Percentiles rank a stretch among this genome's conserved stretches.
phyloP scores from a whole-genome alignment of 2,329 filamentous ascomycete species.

The Fusarium sp. region DNA sequence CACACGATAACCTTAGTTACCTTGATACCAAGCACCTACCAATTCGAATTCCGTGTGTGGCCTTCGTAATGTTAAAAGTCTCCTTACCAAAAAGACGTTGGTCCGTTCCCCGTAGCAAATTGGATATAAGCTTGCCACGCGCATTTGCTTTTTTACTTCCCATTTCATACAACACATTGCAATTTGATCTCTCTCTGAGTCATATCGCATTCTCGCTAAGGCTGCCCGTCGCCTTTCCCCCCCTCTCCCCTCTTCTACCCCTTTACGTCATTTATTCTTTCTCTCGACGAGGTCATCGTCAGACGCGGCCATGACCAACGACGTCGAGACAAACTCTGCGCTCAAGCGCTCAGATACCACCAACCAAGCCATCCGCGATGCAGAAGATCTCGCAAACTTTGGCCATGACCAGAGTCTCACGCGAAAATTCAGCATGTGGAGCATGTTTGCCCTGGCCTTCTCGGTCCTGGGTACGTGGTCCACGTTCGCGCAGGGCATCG shows the following conservation, averaged over 20 bases:
- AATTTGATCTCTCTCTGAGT: background rate
- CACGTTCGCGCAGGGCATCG: slow-evolving; percentile 62
- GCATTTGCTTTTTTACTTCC: background rate
- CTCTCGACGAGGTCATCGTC: slow-evolving; percentile 37
- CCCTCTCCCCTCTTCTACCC: background rate
- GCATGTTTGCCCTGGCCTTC: slow-evolving; percentile 67
- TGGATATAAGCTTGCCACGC: slow-evolving; percentile 31
- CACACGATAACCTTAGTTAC: slow-evolving; percentile 15
- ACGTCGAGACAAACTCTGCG: slow-evolving; percentile 40
- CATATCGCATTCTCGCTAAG: slow-evolving; percentile 12
- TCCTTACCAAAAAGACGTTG: slow-evolving; percentile 2
- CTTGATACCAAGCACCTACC: slow-evolving; percentile 3
- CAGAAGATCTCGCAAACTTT: slow-evolving; percentile 53
- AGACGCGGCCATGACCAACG: slow-evolving; percentile 41
- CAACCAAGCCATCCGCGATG: slow-evolving; percentile 49
- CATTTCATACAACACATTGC: background rate
- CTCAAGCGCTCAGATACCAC: slow-evolving; percentile 36
- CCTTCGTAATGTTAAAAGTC: background rate
- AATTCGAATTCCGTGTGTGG: background rate
- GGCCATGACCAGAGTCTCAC: slow-evolving; percentile 54
- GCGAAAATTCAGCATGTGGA: slow-evolving; percentile 63
- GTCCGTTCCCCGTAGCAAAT: slow-evolving; percentile 16
- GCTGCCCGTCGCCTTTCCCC: slow-evolving; percentile 37
- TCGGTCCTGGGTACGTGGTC: slow-evolving; percentile 68
- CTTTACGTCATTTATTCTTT: slow-evolving; percentile 10